Conservation (phyloP, 1,284 basidiomycete genomes). For the Anthracocystis panici-leucophaei region DNA sequence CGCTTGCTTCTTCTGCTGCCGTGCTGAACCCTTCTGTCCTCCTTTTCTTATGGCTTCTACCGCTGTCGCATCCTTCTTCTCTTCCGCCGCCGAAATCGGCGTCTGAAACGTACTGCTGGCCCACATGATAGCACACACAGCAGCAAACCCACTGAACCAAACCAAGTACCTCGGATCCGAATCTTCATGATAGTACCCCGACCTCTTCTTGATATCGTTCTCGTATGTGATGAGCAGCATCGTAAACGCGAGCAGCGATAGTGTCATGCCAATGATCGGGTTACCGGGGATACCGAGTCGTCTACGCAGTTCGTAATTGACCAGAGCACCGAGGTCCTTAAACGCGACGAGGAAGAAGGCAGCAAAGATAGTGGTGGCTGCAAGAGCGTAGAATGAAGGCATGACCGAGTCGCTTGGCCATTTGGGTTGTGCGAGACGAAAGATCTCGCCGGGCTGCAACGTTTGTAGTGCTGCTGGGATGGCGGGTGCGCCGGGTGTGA, state of each 20-base stretch:
- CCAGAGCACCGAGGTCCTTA: constrained; percentile 37
- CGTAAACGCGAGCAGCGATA: constrained; percentile 31
- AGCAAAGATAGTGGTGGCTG: constrained; percentile 27
- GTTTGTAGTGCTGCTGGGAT: constrained; percentile 28
- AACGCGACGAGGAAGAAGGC: constrained; percentile 37
- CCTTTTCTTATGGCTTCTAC: neutral
- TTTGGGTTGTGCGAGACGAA: constrained; percentile 37
- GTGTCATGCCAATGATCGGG: constrained; percentile 21
- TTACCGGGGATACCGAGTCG: constrained; percentile 29
- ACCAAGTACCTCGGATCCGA: constrained; percentile 35
- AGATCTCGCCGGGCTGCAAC: constrained; percentile 37
- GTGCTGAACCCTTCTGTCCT: constrained; percentile 15
- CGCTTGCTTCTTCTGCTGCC: constrained; percentile 40
- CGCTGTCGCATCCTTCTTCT: neutral
- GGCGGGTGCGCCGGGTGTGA: constrained; percentile 21
- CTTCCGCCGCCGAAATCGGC: constrained; percentile 8
- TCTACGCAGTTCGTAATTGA: constrained; percentile 33
- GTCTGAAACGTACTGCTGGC: constrained; percentile 33
- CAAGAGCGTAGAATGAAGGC: constrained; percentile 43
- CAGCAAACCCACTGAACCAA: constrained; percentile 15
- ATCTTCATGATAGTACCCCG: constrained; percentile 33
- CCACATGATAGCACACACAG: constrained; percentile 35
- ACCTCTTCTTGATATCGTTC: constrained; percentile 44
- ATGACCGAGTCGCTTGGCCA: constrained; percentile 33
- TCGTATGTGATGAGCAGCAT: constrained; percentile 43